Evolutionary conservation across 2,329 filamentous ascomycete species (phyloP).

Genomic region (Arthrobotrys sphaeroides): DNA sequence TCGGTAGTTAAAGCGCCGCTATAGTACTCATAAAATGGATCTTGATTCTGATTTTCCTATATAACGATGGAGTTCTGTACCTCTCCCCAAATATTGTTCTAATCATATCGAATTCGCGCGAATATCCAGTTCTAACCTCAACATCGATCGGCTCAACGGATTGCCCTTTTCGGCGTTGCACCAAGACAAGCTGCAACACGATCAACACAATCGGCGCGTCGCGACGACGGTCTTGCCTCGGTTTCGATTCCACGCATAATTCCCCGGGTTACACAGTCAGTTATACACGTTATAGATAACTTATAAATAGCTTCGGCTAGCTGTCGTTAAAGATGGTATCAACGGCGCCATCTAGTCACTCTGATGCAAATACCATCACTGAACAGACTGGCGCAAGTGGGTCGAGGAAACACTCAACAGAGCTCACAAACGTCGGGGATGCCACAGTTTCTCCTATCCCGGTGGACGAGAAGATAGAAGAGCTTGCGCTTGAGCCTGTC

Average conservation of each 20-base stretch:
- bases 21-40: background rate
- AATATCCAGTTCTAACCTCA: background rate
- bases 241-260: background rate
- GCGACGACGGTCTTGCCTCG: background rate
- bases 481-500: background rate
- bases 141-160: background rate
- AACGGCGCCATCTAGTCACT: conserved; percentile 26
- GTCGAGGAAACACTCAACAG: conserved; percentile 7
- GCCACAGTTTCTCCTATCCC: background rate
- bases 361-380: conserved; percentile 21
- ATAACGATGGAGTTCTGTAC: conserved; percentile 1
- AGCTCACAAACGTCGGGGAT: background rate
- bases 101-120: too few species aligned
- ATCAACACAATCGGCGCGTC: background rate
- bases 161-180: conserved; percentile 17
- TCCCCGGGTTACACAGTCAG: too few species aligned
- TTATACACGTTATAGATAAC: background rate
- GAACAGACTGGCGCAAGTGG: background rate
- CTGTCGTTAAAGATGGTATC: conserved; percentile 46
- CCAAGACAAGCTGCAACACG: background rate
- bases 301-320: background rate
- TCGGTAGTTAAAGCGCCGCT: conserved; percentile 1
- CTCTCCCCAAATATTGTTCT: background rate
- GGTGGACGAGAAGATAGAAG: conserved; percentile 14
- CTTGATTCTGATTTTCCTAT: conserved; percentile 1